phyloP scores from a whole-genome alignment of 176 grass and related monocot species.

The Cenchrus americanus region DNA sequence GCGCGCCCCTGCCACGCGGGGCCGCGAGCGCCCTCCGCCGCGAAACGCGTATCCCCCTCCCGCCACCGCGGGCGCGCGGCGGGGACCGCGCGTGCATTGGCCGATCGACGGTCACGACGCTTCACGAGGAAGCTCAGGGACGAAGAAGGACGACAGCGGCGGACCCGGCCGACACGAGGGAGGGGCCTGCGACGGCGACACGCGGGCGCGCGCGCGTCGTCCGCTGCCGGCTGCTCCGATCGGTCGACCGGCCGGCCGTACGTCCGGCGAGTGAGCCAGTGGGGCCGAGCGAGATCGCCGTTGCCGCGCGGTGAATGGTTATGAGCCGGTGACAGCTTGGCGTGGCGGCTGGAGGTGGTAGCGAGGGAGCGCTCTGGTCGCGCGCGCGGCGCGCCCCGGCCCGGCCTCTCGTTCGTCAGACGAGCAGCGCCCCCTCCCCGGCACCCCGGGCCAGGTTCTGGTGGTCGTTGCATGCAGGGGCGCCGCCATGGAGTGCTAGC shows the following conservation, averaged over 20 bases:
- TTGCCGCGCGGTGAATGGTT: too few species aligned
- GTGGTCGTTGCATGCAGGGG: neutral
- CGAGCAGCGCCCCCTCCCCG: neutral
- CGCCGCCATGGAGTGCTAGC: neutral
- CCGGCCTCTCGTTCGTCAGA: neutral
- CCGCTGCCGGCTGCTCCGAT: neutral
- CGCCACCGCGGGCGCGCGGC: neutral
- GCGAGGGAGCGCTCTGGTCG: neutral
- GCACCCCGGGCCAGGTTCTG: neutral
- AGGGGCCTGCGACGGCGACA: slow-evolving; percentile 26
- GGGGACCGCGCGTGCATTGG: too few species aligned
- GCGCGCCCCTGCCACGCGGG: neutral
- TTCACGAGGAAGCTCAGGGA: too few species aligned
- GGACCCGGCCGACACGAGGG: neutral
- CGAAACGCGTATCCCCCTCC: neutral
- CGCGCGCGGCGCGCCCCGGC: neutral
- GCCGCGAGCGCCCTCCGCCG: slow-evolving; percentile 28
- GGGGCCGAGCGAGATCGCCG: neutral
- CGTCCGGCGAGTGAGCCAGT: neutral
- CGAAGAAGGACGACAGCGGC: neutral
- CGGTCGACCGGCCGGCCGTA: neutral
- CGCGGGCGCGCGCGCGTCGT: slow-evolving; percentile 22
- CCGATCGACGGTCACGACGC: slow-evolving; percentile 11
- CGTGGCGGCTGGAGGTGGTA: neutral
- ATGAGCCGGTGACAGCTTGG: neutral